phyloP scores from a whole-genome alignment of 352 stramenopile genomes.

The Phytophthora idaei region DNA sequence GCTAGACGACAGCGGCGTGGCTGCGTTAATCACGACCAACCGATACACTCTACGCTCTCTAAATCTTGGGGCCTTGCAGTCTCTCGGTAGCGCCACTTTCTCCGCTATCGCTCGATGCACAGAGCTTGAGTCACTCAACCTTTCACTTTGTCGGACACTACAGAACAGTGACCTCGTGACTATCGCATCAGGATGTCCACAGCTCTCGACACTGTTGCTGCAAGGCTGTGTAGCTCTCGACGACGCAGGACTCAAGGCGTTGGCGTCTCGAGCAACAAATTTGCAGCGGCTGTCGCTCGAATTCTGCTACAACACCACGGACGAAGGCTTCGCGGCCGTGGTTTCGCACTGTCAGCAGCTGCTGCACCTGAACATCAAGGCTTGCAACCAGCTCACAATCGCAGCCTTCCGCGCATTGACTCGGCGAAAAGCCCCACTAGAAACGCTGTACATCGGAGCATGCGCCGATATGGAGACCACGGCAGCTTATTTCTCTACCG shows the following conservation, averaged over 20 bases:
- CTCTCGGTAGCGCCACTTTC: constrained; percentile 63
- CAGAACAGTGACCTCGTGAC: constrained; percentile 54
- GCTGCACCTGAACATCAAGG: constrained; percentile 84
- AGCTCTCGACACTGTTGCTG: constrained; percentile 55
- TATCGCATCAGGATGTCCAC: constrained; percentile 49
- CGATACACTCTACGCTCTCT: constrained; percentile 54
- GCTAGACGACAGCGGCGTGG: constrained; percentile 54
- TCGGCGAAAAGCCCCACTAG: constrained; percentile 40
- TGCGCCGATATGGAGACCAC: constrained; percentile 75
- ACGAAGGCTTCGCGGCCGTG: constrained; percentile 62
- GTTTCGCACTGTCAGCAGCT: constrained; percentile 57
- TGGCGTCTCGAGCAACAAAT: constrained; percentile 40
- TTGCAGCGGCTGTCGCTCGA: constrained; percentile 80
- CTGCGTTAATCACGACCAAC: constrained; percentile 56
- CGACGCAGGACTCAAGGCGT: constrained; percentile 52
- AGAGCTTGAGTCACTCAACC: constrained; percentile 61
- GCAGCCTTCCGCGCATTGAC: constrained; percentile 59
- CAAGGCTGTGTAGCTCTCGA: constrained; percentile 74
- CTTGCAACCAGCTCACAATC: constrained; percentile 82
- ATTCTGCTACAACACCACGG: constrained; percentile 90
- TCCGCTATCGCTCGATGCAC: constrained; percentile 57
- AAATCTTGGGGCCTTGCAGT: constrained; percentile 64
- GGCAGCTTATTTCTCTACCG: constrained; percentile 54
- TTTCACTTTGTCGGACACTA: constrained; percentile 80
- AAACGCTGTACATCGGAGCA: constrained; percentile 69